Evolutionary conservation across 2,329 filamentous ascomycete species (phyloP), one percentile per base, ranked within the genome.

Genomic region (Pseudogymnoascus sp.): DNA sequence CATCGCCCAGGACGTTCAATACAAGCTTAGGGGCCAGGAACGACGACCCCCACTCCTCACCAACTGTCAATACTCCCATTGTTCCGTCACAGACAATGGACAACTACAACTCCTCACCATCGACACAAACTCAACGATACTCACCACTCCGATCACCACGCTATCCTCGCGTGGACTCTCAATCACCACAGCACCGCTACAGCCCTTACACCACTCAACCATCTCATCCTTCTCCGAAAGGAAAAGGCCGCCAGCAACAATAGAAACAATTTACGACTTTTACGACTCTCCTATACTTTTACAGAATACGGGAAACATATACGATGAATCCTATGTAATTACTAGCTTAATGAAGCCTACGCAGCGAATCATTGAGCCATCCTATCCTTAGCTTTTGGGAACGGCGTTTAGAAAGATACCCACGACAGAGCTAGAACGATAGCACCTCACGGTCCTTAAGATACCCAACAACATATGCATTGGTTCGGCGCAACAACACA

Each of bases 171-270:
- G 15, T 58, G 55, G 21, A 35, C 21, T 58, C 55, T 35, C 55
- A 35, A 58, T 35, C 55, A n/a, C 55, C 29, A 5, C 35, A 35
- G 21, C 55, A 36, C 55, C 55, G 31, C 35, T 58, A 58, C 55
- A 37, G 15, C 55, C 55, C 55, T 58, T 58, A 58, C 55, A 37
- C 35, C 55, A 35, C 55, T 58, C 29, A 58, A 35, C 55, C 29
- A 35, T n/a, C 29, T 12, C 27, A 64, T 61, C 35, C 59, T 18
- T 33, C 59, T 66, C 66, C 66, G 62, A 71, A 72, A 62, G 71
- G 70, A 35, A 72, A 72, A 67, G 67, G 67, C 62, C 70, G 67
- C 60, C 69, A 67, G 64, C 66, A 39, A 64, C 71, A 68, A 72
- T 69, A 59, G 31, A 65, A 65, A 60, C 42, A 25, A 40, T 29